Base-by-base conservation (phyloP, 495 filamentous ascomycete genomes). In the Baudoinia panamericana region DNA sequence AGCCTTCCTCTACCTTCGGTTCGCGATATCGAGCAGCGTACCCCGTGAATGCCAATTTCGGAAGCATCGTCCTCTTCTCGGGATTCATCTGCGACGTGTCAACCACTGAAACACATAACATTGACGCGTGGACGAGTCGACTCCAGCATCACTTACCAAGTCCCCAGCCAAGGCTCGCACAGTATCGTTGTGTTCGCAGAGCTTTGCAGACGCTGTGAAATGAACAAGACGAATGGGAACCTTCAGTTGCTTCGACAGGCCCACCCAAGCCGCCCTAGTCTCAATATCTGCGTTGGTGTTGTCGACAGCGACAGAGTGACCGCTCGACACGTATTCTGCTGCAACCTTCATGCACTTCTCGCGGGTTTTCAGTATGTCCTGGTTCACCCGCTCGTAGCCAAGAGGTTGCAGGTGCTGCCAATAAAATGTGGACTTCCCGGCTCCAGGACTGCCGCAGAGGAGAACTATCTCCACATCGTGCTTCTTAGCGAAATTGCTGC, bases 401-500 rank as follows among this genome's bases (percentile, higher is more conserved):
- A 90, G 62, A 17, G 84, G 81, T 57, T 87, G 65, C 13, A 96
- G 57, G 45, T 83, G 62, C 20, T 70, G 76, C 75, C 78, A 81
- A 62, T 79, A 94, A 48, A 93, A 95, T 0, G 84, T 85, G 17
- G 81, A 88, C 56, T 96, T 96, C 19, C 92, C 90, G 1, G 83
- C 75, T 1, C 82, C 85, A 0, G 90, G 90, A 28, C 80, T 82
- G 6, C 90, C 90, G 41, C 82, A 85, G 56, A 93, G 82, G 4
- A 95, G 60, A 9, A 96, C 69, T 12, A 95, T 65, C 37, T 95
- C 87, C 39, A 77, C 53, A 9, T 71, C 51, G 46, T 80, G 75
- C 29, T 60, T 68, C 62, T 75, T 82, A 30, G 69, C 61, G 47
- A 87, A 82, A 1, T 62, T 41, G 27, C 49, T 30, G 45, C 33